These are phyloP conservation scores for Trichothecium sympodiale DNA, from an alignment of 2,329 filamentous ascomycete species.

Conservation along the genomic window DNA sequence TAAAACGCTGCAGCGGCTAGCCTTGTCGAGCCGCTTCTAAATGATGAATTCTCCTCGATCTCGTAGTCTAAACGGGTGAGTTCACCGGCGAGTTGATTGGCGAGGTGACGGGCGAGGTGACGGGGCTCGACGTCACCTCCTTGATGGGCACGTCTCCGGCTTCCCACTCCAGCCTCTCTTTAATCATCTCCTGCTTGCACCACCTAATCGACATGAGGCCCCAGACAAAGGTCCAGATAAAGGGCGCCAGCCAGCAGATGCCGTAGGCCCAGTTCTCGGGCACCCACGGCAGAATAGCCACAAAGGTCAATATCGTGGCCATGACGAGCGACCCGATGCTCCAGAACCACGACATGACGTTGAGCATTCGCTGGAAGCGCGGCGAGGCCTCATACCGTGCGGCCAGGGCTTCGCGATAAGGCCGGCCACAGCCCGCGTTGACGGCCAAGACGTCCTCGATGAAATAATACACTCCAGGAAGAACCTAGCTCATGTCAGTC, in stretches of 20 bases:
- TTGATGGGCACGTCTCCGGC: slow-evolving; percentile 8
- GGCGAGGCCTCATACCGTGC: slow-evolving; percentile 29
- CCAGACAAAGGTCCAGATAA: slow-evolving; percentile 24
- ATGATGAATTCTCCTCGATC: no score
- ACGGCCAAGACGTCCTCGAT: slow-evolving; percentile 59
- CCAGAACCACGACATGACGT: slow-evolving; percentile 29
- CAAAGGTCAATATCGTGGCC: slow-evolving; percentile 23
- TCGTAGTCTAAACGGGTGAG: no score
- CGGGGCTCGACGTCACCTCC: slow-evolving; percentile 1
- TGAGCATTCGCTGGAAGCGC: slow-evolving; percentile 28
- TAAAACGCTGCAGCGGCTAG: no score
- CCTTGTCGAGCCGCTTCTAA: no score
- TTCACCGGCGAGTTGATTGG: not conserved
- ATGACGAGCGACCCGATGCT: slow-evolving; percentile 24
- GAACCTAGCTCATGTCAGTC: slow-evolving; percentile 28
- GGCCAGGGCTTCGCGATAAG: slow-evolving; percentile 28
- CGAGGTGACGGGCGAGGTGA: not conserved
- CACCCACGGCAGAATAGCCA: slow-evolving; percentile 21
- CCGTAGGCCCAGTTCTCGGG: slow-evolving; percentile 25
- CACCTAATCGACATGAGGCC: slow-evolving; percentile 20
- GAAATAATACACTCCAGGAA: slow-evolving; percentile 51
- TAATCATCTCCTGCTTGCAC: slow-evolving; percentile 25
- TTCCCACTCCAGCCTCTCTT: slow-evolving; percentile 26
- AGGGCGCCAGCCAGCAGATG: slow-evolving; percentile 27
- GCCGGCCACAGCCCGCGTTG: slow-evolving; percentile 45